Evolutionary conservation across 352 stramenopile genomes (phyloP), one percentile per base, ranked within the genome.

Genomic region (Salisapilia sapeloensis): DNA sequence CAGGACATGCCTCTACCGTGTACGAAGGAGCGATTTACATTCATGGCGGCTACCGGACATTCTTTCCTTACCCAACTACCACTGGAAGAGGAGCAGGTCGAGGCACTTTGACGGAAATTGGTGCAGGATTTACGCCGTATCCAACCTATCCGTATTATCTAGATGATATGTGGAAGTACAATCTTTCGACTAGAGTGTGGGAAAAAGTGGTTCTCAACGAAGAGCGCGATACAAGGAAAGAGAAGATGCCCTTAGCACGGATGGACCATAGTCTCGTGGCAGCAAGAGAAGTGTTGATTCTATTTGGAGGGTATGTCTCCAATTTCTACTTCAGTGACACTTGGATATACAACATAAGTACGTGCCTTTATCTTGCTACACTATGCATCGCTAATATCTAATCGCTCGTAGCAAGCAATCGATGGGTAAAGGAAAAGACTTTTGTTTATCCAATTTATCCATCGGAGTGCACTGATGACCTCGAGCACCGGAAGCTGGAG

Each of bases 291-390:
- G 50, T 94, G 0, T 78, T 97, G n/a, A 37, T 97, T 6, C 43
- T 97, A 2, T 84, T 96, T 35, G 89, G 91, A 10, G 92, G 92
- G 0, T 97, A 93, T 50, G 50, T 82, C 24, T 72, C 84, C 45
- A 97, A 97, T 40, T 76, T 90, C 43, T 86, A 93, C 50, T 96
- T 91, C 46, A 71, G 93, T 27, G 92, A 97, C 46, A 95, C 83
- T 12, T 98, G 93, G 93, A 79, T 95, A 45, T 97, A 92, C 60
- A 96, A 96, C 53, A 89, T 89, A 24, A 89, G 74, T 53, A 66
- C 50, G 44, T 59, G 6, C 12, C 20, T 11, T 12, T 2, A 4
- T 3, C 29, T 14, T 33, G 6, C 22, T n/a, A 17, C 23, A 13
- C 24, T 44, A 5, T 16, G 14, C 2, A 18, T 24, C 33, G n/a